Evolutionary conservation across 2,329 filamentous ascomycete genomes (phyloP), one percentile per base, ranked within the genome.

Genomic region (Xylariomycetidae sp.): DNA sequence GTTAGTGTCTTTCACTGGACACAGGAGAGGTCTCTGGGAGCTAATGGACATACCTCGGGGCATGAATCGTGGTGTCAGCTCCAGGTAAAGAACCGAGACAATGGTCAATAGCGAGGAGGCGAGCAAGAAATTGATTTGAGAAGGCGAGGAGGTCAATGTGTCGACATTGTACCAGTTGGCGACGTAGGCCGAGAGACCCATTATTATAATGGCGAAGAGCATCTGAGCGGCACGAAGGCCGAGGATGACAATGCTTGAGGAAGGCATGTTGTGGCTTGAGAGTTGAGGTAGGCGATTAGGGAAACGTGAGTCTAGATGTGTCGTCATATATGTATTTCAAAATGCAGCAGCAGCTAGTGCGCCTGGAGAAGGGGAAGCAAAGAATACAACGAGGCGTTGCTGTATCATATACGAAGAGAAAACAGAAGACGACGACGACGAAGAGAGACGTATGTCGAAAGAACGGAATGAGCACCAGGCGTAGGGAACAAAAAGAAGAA

Each of bases 91-190:
- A 33, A 80, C 53, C 7, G 76, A 77, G 33, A 77, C 16, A 23
- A 80, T 51, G 17, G 75, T 73, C 48, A 74, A 69, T 27, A 74
- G 42, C 2, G 74, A 68, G 16, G 62, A 63, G 49, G 75, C 73
- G 47, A 80, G 58, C 41, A 80, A 57, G 54, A 78, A 79, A 61
- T 69, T 72, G 57, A 81, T 58, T 41, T 76, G 67, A 4, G 66
- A 60, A 0, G 77, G 77, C n/a, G 75, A 67, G 13, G 65, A 46
- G 4, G 66, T 67, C 43, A 68, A 62, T 49, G 72, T 82, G 48
- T 75, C 62, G 39, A 57, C 61, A 52, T 72, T 66, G 54, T 77
- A 80, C 72, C 74, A 80, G 56, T 80, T 65, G 44, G 72, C 63
- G 36, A 81, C 77, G 49, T 67, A 74, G 30, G 57, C 61, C 16